Conservation (phyloP, 805 yeast species). For the Barnettozyma salicaria region DNA sequence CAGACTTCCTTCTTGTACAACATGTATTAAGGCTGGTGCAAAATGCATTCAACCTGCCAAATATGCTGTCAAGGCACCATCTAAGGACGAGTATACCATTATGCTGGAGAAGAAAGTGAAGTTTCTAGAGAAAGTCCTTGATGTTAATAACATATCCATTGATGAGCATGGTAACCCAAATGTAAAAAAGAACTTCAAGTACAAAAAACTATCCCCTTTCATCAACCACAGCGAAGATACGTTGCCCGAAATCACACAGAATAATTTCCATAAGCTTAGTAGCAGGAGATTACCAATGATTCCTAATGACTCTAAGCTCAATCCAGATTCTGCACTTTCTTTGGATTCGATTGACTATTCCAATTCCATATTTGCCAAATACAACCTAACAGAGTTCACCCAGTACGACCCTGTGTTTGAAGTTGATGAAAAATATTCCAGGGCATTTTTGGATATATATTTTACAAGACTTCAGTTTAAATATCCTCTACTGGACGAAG, state of each 20-base stretch:
- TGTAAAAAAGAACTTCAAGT: slow-evolving; percentile 30
- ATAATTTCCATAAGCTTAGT: slow-evolving; percentile 9
- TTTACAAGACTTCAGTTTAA: slow-evolving; percentile 51
- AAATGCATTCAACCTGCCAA: slow-evolving; percentile 60
- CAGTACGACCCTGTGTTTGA: slow-evolving; percentile 46
- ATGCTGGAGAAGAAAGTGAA: slow-evolving; percentile 50
- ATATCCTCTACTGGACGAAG: slow-evolving; percentile 49
- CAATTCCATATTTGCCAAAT: slow-evolving; percentile 39
- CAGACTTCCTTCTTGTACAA: slow-evolving; percentile 56
- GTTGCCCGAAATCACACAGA: slow-evolving; percentile 4
- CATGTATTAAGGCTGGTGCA: slow-evolving; percentile 58
- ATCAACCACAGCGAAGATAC: slow-evolving; percentile 14
- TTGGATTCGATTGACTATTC: slow-evolving; percentile 35
- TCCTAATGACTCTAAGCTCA: slow-evolving; percentile 3
- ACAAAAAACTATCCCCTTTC: slow-evolving; percentile 34
- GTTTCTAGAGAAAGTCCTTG: slow-evolving; percentile 43
- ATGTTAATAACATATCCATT: slow-evolving; percentile 24
- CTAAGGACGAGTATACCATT: slow-evolving; percentile 51
- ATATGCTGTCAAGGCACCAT: slow-evolving; percentile 40
- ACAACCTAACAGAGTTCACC: slow-evolving; percentile 41
- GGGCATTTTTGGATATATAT: slow-evolving; percentile 48
- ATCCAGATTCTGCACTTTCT: slow-evolving; percentile 8
- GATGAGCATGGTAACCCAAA: slow-evolving; percentile 25
- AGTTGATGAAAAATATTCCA: slow-evolving; percentile 43
- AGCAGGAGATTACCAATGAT: slow-evolving; percentile 9